Conservation (phyloP, 106 monocot genomes). For the Allium sativum region DNA sequence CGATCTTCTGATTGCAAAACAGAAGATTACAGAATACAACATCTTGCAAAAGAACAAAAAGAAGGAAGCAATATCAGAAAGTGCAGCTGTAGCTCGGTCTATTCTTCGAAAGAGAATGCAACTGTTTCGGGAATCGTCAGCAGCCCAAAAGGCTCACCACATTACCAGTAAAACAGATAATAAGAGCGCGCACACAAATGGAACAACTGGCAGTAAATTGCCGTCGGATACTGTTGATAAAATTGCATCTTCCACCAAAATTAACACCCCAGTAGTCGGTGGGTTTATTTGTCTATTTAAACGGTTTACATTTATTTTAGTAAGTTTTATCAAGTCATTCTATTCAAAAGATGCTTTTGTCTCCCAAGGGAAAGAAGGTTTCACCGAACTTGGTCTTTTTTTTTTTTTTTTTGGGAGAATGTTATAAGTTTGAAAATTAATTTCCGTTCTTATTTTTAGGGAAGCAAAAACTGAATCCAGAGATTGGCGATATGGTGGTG, state of each 20-base stretch:
- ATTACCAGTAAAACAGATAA: constrained; percentile 1
- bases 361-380: no score
- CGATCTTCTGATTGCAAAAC: constrained; percentile 35
- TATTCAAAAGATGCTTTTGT: no score
- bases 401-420: no score
- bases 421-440: no score
- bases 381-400: no score
- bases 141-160: constrained; percentile 2
- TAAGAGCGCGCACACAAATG: neutral
- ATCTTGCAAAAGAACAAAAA: constrained; percentile 32
- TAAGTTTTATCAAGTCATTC: no score
- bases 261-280: constrained; percentile 4
- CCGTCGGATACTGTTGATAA: constrained; percentile 2
- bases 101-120: constrained; percentile 48
- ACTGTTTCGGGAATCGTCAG: constrained; percentile 28
- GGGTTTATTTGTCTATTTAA: neutral
- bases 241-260: constrained; percentile 1
- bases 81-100: constrained; percentile 38
- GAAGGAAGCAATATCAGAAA: constrained; percentile 29
- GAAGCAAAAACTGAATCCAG: constrained; percentile 24
- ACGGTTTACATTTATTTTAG: no score
- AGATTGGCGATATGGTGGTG: constrained; percentile 40
- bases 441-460: no score
- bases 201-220: constrained; percentile 8
- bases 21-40: constrained; percentile 27